Base-by-base conservation (phyloP, 768 basidiomycete species). In the Trametes cinnabarina region DNA sequence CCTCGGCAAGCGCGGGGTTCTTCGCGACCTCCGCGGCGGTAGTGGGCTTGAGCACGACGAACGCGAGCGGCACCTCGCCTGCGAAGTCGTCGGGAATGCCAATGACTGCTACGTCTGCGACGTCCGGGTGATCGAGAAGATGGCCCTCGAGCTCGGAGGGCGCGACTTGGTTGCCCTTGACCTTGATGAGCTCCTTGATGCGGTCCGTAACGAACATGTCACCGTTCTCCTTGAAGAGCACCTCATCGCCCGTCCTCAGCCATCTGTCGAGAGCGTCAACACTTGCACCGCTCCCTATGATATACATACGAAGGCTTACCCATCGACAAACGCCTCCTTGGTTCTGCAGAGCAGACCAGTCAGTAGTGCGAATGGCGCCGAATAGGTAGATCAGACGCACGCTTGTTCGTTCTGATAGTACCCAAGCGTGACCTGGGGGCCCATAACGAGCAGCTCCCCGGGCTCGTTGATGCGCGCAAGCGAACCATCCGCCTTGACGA, bases 21-120 rank as follows among this genome's bases (percentile, higher is more conserved):
- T 50, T 51, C 28, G 73, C 71, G 22, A 65, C 63, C 41, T 75
- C 72, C 17, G 67, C 65, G 4, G 76, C 74, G 2, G 74, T 68
- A n/a, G 74, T 73, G 9, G 70, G 61, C 44, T 71, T 71, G n/a
- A 83, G 76, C 5, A 85, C 86, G 19, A 90, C 73, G 65, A 81
- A 90, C 7, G 88, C 88, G 48, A 88, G 64, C 0, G 90, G 88
- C 9, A 86, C 62, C 66, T 92, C 88, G 14, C 89, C 88, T 50
- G 79, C 85, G 66, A 85, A 89, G 15, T 88, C 87, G 65, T 90
- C 85, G 1, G 77, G 77, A 19, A 89, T 65, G 4, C 86, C 80
- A 11, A 90, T 82, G 7, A 65, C 66, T 15, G 58, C 49, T 12
- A 47, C 65, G 55, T 66, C 66, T 7, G 60, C 62, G 30, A 90